Percentiles rank a stretch among this genome's conserved stretches.
phyloP scores from a whole-genome alignment of 345 rosid species.

The Pistacia vera region DNA sequence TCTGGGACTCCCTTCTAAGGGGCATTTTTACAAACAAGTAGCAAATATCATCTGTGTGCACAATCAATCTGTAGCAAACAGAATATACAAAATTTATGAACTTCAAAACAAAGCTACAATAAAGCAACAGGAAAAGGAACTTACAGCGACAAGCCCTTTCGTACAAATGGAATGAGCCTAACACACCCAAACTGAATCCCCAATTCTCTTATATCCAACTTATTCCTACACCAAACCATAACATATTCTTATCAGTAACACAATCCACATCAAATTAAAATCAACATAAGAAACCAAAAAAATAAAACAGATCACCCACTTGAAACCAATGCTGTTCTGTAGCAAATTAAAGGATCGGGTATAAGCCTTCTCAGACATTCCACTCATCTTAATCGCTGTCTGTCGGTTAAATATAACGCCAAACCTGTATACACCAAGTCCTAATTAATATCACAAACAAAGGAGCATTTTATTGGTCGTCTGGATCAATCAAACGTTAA shows the following conservation, averaged over 20 bases:
- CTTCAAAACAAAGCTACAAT: not conserved
- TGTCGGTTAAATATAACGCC: constrained; percentile 74
- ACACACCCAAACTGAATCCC: constrained; percentile 92
- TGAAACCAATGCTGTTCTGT: constrained; percentile 79
- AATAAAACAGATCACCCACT: constrained; percentile 42
- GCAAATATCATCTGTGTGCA: not conserved
- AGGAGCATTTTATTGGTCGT: not conserved
- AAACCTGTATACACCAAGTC: constrained; percentile 38
- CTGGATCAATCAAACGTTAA: not conserved
- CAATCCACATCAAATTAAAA: not conserved
- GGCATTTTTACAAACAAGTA: constrained; percentile 52
- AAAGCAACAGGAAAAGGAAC: constrained; percentile 15
- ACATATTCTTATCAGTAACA: constrained; percentile 3
- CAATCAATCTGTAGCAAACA: not conserved
- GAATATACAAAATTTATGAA: not conserved
- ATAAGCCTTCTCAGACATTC: constrained; percentile 92
- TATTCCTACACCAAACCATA: constrained; percentile 43
- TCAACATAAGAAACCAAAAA: not conserved
- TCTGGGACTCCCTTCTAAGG: not conserved
- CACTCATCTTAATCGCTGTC: constrained; percentile 70
- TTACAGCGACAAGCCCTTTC: constrained; percentile 70
- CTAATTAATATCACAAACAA: not conserved
- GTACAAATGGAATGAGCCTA: constrained; percentile 80
- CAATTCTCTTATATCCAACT: constrained; percentile 69
- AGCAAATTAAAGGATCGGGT: constrained; percentile 75